Conservation (phyloP, 2,329 filamentous ascomycete species). For the Clarireedia sp. region DNA sequence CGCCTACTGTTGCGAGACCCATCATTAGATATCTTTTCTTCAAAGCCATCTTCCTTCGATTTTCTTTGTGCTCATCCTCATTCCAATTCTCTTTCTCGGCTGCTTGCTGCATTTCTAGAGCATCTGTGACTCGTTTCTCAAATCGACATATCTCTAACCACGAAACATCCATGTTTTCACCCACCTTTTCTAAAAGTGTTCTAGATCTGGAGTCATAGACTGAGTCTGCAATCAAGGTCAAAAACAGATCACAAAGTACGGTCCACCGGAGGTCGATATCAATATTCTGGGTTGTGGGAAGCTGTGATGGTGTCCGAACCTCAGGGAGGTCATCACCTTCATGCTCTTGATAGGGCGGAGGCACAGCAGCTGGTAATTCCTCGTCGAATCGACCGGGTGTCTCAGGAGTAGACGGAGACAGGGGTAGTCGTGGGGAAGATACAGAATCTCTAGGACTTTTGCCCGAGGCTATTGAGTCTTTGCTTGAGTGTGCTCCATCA, state of each 20-base stretch:
- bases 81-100: slow-evolving; percentile 97
- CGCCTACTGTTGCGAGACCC: slow-evolving; percentile 92
- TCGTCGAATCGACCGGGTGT: slow-evolving; percentile 23
- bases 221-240: slow-evolving; percentile 93
- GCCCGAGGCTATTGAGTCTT: slow-evolving; percentile 16
- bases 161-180: slow-evolving; percentile 67
- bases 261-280: slow-evolving; percentile 98
- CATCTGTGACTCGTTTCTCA: slow-evolving; percentile 93
- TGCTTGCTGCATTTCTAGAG: slow-evolving; percentile 93
- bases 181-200: slow-evolving; percentile 74
- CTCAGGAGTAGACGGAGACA: slow-evolving; percentile 11
- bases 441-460: slow-evolving; percentile 32
- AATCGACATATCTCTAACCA: slow-evolving; percentile 95
- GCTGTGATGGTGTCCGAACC: slow-evolving; percentile 73
- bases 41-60: slow-evolving; percentile 68
- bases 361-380: slow-evolving; percentile 43
- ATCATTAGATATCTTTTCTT: slow-evolving; percentile 87
- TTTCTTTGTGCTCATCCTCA: slow-evolving; percentile 88
- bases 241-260: slow-evolving; percentile 88
- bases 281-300: slow-evolving; percentile 74
- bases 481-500: slow-evolving; percentile 33
- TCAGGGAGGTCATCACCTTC: slow-evolving; percentile 65
- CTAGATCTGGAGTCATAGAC: slow-evolving; percentile 86
- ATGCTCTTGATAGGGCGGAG: slow-evolving; percentile 54
- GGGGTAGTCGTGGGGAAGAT: slow-evolving; percentile 25